Conservation (phyloP, 2,329 filamentous ascomycete species). For the Akanthomyces lecanii region DNA sequence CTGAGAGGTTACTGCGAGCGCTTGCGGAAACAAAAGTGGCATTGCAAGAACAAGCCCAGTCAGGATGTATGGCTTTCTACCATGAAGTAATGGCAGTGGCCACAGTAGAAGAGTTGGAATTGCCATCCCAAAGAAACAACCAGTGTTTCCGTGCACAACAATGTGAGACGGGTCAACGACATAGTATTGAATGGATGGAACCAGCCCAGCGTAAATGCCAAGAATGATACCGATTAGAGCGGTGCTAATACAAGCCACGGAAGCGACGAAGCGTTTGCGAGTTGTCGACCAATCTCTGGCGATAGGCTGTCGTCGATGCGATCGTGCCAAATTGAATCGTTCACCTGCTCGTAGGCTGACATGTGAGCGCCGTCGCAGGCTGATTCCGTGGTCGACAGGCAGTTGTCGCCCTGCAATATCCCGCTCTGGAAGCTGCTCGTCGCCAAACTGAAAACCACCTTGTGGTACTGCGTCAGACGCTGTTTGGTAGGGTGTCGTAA, state of each 20-base stretch:
- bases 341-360: slow-evolving; percentile 48
- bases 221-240: slow-evolving; percentile 65
- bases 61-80: slow-evolving; percentile 73
- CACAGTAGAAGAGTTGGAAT: slow-evolving; percentile 67
- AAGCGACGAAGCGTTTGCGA: slow-evolving; percentile 65
- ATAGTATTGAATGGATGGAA: slow-evolving; percentile 75
- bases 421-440: slow-evolving; percentile 25
- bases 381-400: slow-evolving; percentile 34
- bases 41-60: slow-evolving; percentile 63
- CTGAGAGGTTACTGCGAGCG: slow-evolving; percentile 55
- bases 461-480: slow-evolving; percentile 1
- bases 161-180: slow-evolving; percentile 65
- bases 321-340: slow-evolving; percentile 49
- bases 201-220: slow-evolving; percentile 73
- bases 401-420: slow-evolving; percentile 25
- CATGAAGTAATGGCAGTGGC: slow-evolving; percentile 71
- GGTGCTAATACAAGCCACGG: slow-evolving; percentile 68
- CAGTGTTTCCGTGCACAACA: slow-evolving; percentile 68
- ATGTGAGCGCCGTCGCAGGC: slow-evolving; percentile 48
- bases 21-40: slow-evolving; percentile 72
- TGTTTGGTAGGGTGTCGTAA: not conserved
- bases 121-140: slow-evolving; percentile 66
- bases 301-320: slow-evolving; percentile 59
- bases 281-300: slow-evolving; percentile 66
- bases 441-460: slow-evolving; percentile 20